These are phyloP conservation scores for Sclerotinia nivalis DNA, from an alignment of 2,329 filamentous ascomycete species.

Conservation along the genomic window DNA sequence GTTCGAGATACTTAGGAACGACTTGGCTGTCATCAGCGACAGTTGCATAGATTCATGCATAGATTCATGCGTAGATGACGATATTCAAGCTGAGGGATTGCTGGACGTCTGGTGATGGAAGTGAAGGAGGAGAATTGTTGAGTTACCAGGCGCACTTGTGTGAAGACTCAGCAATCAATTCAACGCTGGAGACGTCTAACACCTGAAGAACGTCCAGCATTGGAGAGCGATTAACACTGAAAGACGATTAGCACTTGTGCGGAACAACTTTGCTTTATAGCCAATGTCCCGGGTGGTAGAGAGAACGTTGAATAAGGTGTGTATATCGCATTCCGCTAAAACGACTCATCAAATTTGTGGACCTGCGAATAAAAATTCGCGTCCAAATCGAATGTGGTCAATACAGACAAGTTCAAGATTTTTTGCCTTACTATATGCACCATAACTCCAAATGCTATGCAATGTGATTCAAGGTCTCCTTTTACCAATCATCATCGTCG, in stretches of 20 bases:
- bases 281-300: not conserved
- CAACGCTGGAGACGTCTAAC: not conserved
- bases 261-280: not conserved
- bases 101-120: not conserved
- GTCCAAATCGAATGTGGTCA: not conserved
- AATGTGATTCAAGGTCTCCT: conserved; percentile 5
- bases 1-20: not conserved
- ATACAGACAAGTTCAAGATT: not conserved
- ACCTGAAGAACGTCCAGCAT: too few relatives aligned
- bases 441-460: conserved; percentile 24
- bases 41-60: not conserved
- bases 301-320: not conserved
- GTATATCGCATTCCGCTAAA: not conserved
- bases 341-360: not conserved
- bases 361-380: not conserved
- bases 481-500: conserved; percentile 45
- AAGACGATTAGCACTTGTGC: not conserved
- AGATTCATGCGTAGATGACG: not conserved
- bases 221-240: too few relatives aligned
- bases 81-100: not conserved
- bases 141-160: not conserved
- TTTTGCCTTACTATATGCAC: conserved; percentile 9
- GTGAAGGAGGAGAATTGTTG: not conserved
- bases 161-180: not conserved
- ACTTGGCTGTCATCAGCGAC: not conserved